A percentile compares a stretch with the other conserved stretches of the same genome.
Evolutionary conservation across 2,329 filamentous ascomycete species (phyloP).

Genomic region (Zymoseptoria tritici): DNA sequence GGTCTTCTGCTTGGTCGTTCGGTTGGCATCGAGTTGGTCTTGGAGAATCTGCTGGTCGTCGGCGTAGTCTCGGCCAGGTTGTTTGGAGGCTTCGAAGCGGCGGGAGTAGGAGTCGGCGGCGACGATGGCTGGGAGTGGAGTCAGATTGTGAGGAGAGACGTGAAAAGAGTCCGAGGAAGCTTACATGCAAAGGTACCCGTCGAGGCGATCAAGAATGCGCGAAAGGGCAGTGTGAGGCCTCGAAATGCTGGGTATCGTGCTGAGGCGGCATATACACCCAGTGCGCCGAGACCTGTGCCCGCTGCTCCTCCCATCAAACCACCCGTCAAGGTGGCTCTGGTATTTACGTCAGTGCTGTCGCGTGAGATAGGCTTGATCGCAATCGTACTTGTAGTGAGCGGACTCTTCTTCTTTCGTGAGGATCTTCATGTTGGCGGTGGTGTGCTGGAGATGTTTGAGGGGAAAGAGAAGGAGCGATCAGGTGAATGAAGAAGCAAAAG

Average conservation of each 20-base stretch:
- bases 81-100: slow-evolving; percentile 60
- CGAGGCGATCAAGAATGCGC: slow-evolving; percentile 80
- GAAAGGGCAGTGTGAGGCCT: slow-evolving; percentile 78
- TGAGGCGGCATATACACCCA: slow-evolving; percentile 60
- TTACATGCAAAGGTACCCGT: slow-evolving; percentile 68
- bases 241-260: slow-evolving; percentile 71
- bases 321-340: slow-evolving; percentile 65
- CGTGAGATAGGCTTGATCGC: background rate
- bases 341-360: slow-evolving; percentile 9
- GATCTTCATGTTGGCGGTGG: slow-evolving; percentile 68
- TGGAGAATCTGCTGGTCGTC: slow-evolving; percentile 53
- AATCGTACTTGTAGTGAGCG: slow-evolving; percentile 65
- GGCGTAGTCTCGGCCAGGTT: slow-evolving; percentile 61
- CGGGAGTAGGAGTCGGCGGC: slow-evolving; percentile 70
- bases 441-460: background rate
- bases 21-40: slow-evolving; percentile 47
- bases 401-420: slow-evolving; percentile 88
- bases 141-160: background rate
- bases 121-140: slow-evolving; percentile 53
- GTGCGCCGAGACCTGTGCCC: slow-evolving; percentile 60
- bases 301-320: slow-evolving; percentile 64
- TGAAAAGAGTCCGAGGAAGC: slow-evolving; percentile 6
- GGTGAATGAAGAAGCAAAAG: background rate
- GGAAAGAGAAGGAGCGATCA: background rate
- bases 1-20: slow-evolving; percentile 53